Evolutionary conservation across 140 eudicot genomes (phyloP).

Genomic region (Flaveria floridana): DNA sequence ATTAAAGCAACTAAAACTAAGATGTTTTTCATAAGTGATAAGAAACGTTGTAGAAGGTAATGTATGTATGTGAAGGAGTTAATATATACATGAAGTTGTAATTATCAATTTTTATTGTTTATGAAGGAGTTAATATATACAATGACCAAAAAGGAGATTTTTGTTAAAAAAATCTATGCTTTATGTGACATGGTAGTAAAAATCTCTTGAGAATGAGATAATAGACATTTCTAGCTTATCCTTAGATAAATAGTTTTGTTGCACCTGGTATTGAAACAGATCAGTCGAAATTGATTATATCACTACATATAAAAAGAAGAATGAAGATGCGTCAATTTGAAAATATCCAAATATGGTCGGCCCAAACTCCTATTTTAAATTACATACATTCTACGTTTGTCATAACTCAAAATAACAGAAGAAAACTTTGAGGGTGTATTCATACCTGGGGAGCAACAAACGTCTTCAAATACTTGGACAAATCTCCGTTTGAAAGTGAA

Average conservation of each 20-base stretch:
- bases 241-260: not conserved
- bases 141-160: not conserved
- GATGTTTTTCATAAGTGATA: not conserved
- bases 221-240: not conserved
- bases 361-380: not conserved
- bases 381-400: not conserved
- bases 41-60: not conserved
- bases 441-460: constrained; percentile 80
- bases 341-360: not conserved
- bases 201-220: not conserved
- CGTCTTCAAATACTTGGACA: constrained; percentile 68
- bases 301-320: not conserved
- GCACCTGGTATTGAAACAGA: not conserved
- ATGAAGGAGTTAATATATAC: not conserved
- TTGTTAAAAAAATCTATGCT: not conserved
- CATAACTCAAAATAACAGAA: not conserved
- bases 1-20: not conserved
- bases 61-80: not conserved
- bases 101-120: not conserved
- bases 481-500: constrained; percentile 68
- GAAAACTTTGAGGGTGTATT: not conserved
- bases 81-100: not conserved
- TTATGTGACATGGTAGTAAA: not conserved
- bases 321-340: not conserved
- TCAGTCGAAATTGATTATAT: not conserved